Evolutionary conservation across 208 protist species (phyloP).

Genomic region (Leishmania amazonensis): DNA sequence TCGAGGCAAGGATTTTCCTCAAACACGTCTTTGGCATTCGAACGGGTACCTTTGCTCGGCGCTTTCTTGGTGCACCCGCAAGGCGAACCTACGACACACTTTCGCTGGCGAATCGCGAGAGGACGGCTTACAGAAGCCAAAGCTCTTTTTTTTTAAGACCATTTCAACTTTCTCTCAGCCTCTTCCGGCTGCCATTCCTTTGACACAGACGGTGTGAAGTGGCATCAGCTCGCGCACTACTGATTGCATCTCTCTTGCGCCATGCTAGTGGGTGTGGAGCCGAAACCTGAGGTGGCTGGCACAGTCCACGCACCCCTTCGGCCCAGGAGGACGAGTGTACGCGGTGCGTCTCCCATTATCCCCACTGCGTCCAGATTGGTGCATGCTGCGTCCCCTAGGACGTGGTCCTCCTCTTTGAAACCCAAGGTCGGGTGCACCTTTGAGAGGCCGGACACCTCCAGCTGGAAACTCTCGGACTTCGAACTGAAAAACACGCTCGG

Average conservation of each 20-base stretch:
- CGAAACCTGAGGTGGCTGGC: not conserved
- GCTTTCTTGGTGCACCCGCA: not conserved
- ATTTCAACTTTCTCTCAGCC: not conserved
- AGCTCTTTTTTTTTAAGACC: not conserved
- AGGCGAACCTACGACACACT: not conserved
- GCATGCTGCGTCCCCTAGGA: not conserved
- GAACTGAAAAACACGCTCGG: slow-evolving; percentile 89
- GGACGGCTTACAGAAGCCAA: not conserved
- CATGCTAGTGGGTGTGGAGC: not conserved
- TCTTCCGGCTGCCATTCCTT: not conserved
- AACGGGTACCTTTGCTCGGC: not conserved
- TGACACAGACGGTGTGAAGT: not conserved
- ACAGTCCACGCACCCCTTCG: slow-evolving; percentile 6
- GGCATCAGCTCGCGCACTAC: not conserved
- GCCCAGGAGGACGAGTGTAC: not conserved
- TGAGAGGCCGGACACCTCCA: slow-evolving; percentile 72
- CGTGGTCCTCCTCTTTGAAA: not conserved
- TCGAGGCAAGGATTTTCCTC: not conserved
- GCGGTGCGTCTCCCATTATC: not conserved
- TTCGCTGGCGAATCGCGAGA: not conserved
- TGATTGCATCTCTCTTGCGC: not conserved
- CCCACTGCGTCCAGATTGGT: not conserved
- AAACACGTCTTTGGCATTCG: not conserved
- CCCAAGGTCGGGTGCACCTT: slow-evolving; percentile 18
- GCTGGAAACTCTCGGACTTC: slow-evolving; percentile 86